phyloP scores from a whole-genome alignment of 2,329 filamentous ascomycete genomes.

The Talaromyces funiculosus region DNA sequence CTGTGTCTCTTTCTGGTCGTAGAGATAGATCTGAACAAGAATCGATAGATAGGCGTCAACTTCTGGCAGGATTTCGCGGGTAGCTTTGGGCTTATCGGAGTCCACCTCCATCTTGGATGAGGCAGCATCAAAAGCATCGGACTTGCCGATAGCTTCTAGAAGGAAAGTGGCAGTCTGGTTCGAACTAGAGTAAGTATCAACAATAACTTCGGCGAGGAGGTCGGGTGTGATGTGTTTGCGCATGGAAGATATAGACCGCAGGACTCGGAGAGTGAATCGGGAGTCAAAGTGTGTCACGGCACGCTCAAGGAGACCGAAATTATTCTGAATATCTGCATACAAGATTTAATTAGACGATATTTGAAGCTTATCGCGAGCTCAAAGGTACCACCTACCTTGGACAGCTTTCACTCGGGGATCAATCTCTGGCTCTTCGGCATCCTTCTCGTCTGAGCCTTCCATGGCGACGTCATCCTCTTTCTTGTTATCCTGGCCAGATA shows the following conservation, averaged over 20 bases:
- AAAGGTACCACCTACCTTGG: conserved; percentile 37
- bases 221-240: conserved; percentile 84
- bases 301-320: conserved; percentile 84
- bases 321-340: conserved; percentile 82
- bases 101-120: conserved; percentile 70
- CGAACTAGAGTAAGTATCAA: conserved; percentile 69
- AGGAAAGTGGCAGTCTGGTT: conserved; percentile 64
- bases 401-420: conserved; percentile 48
- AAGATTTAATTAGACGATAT: not conserved
- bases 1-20: conserved; percentile 76
- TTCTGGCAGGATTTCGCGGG: conserved; percentile 76
- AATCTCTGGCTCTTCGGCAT: conserved; percentile 39
- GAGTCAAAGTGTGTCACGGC: conserved; percentile 91
- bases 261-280: conserved; percentile 86
- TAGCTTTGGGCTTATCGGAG: conserved; percentile 58
- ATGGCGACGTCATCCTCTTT: conserved; percentile 68
- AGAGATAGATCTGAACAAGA: conserved; percentile 77
- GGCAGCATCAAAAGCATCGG: conserved; percentile 58
- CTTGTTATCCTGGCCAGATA: conserved; percentile 57
- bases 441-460: conserved; percentile 49
- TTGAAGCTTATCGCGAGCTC: not conserved
- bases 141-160: conserved; percentile 62
- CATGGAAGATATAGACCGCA: conserved; percentile 91
- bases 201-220: conserved; percentile 73
- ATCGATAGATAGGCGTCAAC: conserved; percentile 86